Percentiles rank a stretch among this genome's conserved stretches.
phyloP scores from a whole-genome alignment of 202 grass and related monocot species.

The Hordeum pubiflorum region DNA sequence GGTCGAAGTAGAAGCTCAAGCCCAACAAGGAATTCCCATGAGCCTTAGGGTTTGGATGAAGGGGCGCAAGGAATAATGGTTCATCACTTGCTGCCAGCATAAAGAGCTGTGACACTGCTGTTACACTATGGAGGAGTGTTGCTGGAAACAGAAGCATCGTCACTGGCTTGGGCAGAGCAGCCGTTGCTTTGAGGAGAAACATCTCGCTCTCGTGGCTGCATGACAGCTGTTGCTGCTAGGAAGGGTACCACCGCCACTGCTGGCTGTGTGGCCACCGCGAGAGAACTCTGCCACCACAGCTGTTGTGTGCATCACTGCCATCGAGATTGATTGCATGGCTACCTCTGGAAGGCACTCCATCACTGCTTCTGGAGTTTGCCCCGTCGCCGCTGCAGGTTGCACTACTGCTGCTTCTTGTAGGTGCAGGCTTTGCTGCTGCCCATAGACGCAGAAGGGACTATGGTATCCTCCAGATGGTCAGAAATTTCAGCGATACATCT shows the following conservation, averaged over 20 bases:
- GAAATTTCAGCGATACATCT: neutral
- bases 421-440: neutral
- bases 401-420: neutral
- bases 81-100: neutral
- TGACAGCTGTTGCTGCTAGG: neutral
- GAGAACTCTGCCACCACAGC: neutral
- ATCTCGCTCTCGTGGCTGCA: neutral
- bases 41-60: neutral
- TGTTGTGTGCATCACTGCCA: neutral
- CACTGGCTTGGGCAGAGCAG: neutral
- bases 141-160: neutral
- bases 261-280: neutral
- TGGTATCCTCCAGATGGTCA: neutral
- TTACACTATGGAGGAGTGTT: neutral
- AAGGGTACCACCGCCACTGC: neutral
- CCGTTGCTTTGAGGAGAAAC: neutral
- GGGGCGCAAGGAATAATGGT: neutral
- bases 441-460: neutral
- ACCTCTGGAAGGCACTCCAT: neutral
- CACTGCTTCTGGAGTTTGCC: neutral
- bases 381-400: neutral
- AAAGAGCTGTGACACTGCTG: neutral
- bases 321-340: neutral
- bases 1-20: neutral
- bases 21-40: neutral